Evolutionary conservation across 306 rosid species (phyloP).

Genomic region (Rosa rugosa): DNA sequence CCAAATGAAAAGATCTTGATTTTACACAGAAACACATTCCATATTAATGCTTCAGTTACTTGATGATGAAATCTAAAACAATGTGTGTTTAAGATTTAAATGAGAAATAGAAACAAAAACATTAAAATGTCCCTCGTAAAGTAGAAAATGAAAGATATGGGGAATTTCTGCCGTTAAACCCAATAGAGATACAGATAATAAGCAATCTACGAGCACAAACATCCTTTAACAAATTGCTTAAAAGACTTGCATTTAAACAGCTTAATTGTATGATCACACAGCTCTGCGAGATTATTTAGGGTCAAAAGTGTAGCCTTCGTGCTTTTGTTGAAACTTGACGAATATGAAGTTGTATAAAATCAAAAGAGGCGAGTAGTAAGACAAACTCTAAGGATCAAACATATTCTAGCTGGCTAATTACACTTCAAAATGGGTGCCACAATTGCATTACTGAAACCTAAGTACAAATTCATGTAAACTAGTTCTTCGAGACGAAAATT

Average conservation of each 20-base stretch:
- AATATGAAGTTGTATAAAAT: not conserved
- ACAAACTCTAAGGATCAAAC: constrained; percentile 2
- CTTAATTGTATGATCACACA: too few species aligned
- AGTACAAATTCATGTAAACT: not conserved
- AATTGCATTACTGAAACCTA: not conserved
- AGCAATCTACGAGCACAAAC: too few species aligned
- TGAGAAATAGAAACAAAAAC: not conserved
- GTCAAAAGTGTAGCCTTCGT: not conserved
- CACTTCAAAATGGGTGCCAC: not conserved
- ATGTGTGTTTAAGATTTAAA: not conserved
- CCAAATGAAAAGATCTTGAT: not conserved
- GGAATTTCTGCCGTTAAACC: not conserved
- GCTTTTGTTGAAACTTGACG: not conserved
- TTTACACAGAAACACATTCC: not conserved
- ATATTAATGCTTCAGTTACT: not conserved
- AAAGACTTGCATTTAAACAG: not conserved
- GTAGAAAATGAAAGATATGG: not conserved
- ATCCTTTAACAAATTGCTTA: not conserved
- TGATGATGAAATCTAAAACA: not conserved
- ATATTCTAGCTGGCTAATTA: not conserved
- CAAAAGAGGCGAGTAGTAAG: not conserved
- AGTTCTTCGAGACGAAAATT: not conserved
- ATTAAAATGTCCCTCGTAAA: not conserved
- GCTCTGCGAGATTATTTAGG: too few species aligned
- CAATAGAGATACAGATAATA: not conserved